Base-by-base conservation (phyloP, 257 asterid genomes). In the Fraxinus anomala region DNA sequence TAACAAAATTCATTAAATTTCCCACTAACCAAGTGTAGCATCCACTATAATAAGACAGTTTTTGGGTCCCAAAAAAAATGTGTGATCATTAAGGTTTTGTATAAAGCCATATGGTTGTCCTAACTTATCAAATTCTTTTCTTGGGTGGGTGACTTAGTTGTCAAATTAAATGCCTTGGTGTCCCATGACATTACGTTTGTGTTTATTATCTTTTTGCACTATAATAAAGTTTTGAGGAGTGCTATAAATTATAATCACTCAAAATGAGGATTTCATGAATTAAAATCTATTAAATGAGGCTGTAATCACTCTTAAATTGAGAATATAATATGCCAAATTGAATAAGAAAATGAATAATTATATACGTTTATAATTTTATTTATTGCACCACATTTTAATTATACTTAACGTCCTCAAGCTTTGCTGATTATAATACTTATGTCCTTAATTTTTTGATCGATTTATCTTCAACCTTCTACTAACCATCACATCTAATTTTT, bases 1-100 rank as follows among this genome's bases (percentile, higher is more conserved):
- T 76, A 28, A 70, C 11, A 77, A 77, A 74, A 74, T 40, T 67
- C 74, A 65, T 68, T 26, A 81, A 72, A 61, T 70, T 37, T 67
- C 66, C 67, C 88, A 84, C 88, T 77, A 76, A 78, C 69, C 80
- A 80, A 82, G 85, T 87, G 85, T 79, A 78, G 85, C 85, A 74
- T 83, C 91, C 90, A 87, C 92, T 71, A 83, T 63, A 80, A 54
- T 76, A 80, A 51, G 71, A 56, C 68, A 54, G 33, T 82, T 21
- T 81, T 54, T 87, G 70, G 94, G 89, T 68, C 88, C 91, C 87
- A 37, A 83, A 75, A 33, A 26, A 54, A 44, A 23, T 68, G 80
- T 78, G 86, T 83, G 87, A 88, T 89, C 78, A 92, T 89, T 92
- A 78, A 75, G 87, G 82, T 54, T 73, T 86, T 83, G 88, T 77